Conservation (phyloP, 2,329 filamentous ascomycete species). For the Coniochaeta pulveracea region DNA sequence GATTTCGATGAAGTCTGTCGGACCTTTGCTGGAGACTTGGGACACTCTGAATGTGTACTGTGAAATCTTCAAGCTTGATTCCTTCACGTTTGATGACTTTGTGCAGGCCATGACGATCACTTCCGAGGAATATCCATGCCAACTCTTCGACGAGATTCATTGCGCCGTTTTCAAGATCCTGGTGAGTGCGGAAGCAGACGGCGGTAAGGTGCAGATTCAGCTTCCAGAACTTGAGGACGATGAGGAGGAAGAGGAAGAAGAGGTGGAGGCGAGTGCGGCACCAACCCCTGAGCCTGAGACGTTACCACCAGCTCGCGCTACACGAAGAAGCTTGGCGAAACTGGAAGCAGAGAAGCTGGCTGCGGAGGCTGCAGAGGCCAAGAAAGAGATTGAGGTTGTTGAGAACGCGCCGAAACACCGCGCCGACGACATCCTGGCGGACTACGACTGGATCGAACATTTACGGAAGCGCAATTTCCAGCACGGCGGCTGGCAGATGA, state of each 20-base stretch:
- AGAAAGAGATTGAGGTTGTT: slow-evolving; percentile 32
- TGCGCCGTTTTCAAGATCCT: slow-evolving; percentile 84
- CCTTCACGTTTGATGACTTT: slow-evolving; percentile 96
- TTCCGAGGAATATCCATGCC: slow-evolving; percentile 62
- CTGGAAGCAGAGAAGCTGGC: slow-evolving; percentile 61
- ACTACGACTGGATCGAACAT: slow-evolving; percentile 77
- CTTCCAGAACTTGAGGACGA: slow-evolving; percentile 66
- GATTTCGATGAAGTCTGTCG: slow-evolving; percentile 77
- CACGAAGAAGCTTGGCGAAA: slow-evolving; percentile 76
- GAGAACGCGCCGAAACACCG: slow-evolving; percentile 46
- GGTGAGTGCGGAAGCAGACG: slow-evolving; percentile 62
- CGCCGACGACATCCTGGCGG: slow-evolving; percentile 63
- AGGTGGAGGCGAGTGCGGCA: slow-evolving; percentile 42
- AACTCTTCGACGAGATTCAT: slow-evolving; percentile 82
- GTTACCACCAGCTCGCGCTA: slow-evolving; percentile 58
- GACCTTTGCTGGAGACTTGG: slow-evolving; percentile 81
- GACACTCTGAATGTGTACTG: slow-evolving; percentile 97
- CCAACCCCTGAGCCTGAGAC: slow-evolving; percentile 59
- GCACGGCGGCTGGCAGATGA: slow-evolving; percentile 83
- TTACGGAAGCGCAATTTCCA: slow-evolving; percentile 75
- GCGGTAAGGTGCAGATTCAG: slow-evolving; percentile 68
- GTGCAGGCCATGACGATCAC: slow-evolving; percentile 75
- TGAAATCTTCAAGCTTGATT: slow-evolving; percentile 86
- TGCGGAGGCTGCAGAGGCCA: slow-evolving; percentile 44
- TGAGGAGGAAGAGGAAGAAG: slow-evolving; percentile 54